A percentile compares a stretch with the other conserved stretches of the same genome.
Evolutionary conservation across 768 basidiomycete genomes (phyloP).

Genomic region (Mycena latifolia): DNA sequence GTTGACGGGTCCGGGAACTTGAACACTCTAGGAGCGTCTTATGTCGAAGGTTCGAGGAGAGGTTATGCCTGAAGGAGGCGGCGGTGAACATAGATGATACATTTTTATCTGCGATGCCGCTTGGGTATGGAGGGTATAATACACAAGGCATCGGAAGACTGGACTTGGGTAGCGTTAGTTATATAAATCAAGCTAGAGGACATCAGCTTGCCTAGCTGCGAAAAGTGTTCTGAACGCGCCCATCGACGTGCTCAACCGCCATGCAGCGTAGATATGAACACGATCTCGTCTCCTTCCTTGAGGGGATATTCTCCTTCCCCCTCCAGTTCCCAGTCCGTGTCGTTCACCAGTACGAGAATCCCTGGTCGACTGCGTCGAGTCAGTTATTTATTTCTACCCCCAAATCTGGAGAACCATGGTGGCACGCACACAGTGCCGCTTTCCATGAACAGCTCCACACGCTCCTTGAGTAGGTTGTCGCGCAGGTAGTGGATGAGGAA

Average conservation of each 20-base stretch:
- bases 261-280: constrained; percentile 97
- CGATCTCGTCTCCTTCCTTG: constrained; percentile 86
- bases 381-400: background rate
- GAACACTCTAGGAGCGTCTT: constrained; percentile 22
- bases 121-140: background rate
- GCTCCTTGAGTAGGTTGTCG: constrained; percentile 82
- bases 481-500: constrained; percentile 86
- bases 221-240: too few relatives aligned
- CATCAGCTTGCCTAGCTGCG: background rate
- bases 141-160: background rate
- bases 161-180: background rate
- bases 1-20: constrained; percentile 24
- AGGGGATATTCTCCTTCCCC: constrained; percentile 91
- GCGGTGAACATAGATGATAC: constrained; percentile 24
- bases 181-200: background rate
- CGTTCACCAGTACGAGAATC: constrained; percentile 96
- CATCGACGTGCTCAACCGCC: constrained; percentile 84
- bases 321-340: constrained; percentile 98
- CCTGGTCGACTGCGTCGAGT: constrained; percentile 85
- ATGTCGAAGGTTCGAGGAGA: constrained; percentile 4
- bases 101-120: constrained; percentile 12
- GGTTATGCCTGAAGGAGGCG: constrained; percentile 19
- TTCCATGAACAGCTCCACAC: constrained; percentile 92
- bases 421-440: constrained; percentile 82
- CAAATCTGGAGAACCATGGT: too few relatives aligned